Evolutionary conservation across 2,329 filamentous ascomycete species (phyloP).

Genomic region (Penicillium vulpinum): DNA sequence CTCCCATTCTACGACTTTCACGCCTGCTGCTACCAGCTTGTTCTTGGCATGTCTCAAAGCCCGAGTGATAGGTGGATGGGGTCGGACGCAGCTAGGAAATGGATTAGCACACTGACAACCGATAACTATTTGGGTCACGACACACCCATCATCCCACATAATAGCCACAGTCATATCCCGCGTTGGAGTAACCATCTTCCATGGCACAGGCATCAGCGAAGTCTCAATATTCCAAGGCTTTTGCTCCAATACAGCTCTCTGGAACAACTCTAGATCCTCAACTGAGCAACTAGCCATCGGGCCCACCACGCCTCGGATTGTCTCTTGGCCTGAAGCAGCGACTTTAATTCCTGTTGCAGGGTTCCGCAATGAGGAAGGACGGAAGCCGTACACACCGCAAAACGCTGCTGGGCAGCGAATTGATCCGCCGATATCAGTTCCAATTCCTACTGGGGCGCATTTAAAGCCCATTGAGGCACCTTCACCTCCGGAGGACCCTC

Average conservation of each 20-base stretch:
- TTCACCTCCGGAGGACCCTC: constrained; percentile 49
- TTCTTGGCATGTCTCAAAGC: constrained; percentile 22
- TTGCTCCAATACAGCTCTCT: constrained; percentile 39
- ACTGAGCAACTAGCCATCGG: constrained; percentile 30
- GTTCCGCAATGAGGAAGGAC: constrained; percentile 40
- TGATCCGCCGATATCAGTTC: constrained; percentile 51
- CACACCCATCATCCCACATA: constrained; percentile 61
- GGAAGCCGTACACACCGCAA: constrained; percentile 47
- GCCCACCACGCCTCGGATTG: constrained; percentile 38
- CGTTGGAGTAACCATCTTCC: constrained; percentile 32
- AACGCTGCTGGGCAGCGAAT: constrained; percentile 49
- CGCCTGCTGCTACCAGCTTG: constrained; percentile 45
- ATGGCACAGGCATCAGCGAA: constrained; percentile 43
- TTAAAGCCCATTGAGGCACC: constrained; percentile 45
- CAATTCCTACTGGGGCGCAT: constrained; percentile 46
- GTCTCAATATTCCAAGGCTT: constrained; percentile 48
- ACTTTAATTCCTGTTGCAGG: constrained; percentile 33
- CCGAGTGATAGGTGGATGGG: constrained; percentile 56
- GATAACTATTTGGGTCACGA: background rate
- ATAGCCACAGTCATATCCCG: constrained; percentile 52
- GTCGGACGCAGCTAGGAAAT: constrained; percentile 53
- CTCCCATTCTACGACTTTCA: constrained; percentile 44
- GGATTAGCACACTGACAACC: background rate
- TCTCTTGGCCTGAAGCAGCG: constrained; percentile 37
- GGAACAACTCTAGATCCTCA: constrained; percentile 41